These are phyloP conservation scores for Xylaria polymorpha DNA, from an alignment of 2,329 filamentous ascomycete genomes.

Conservation along the genomic window DNA sequence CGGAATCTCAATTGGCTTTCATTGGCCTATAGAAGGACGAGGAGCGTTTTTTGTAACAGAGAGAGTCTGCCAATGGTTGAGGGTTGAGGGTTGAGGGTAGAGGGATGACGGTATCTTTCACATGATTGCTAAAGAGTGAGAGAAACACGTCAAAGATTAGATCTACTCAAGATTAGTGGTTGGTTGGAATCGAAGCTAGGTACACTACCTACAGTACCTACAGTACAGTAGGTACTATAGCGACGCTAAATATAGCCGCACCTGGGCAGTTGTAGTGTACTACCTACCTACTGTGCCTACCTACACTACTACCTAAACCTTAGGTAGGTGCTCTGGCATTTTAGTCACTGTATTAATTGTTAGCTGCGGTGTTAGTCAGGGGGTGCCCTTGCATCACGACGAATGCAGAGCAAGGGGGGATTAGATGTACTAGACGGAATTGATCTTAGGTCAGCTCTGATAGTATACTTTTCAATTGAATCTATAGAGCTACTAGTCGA, in stretches of 20 bases:
- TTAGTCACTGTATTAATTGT: neutral
- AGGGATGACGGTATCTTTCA: neutral
- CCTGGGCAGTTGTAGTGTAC: too few relatives aligned
- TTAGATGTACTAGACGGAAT: neutral
- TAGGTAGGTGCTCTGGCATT: neutral
- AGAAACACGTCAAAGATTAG: neutral
- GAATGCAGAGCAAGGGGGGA: neutral
- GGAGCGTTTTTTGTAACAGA: neutral
- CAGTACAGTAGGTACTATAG: constrained; percentile 6
- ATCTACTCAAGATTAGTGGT: neutral
- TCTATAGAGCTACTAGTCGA: neutral
- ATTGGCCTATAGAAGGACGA: neutral
- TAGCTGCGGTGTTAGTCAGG: constrained; percentile 11
- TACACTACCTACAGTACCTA: too few relatives aligned
- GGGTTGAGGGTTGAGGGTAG: too few relatives aligned
- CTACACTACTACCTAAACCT: too few relatives aligned
- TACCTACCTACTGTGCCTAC: too few relatives aligned
- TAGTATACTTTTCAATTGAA: neutral
- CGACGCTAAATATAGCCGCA: constrained; percentile 12
- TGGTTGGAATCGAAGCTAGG: neutral
- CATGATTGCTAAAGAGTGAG: constrained; percentile 1
- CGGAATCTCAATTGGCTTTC: constrained; percentile 20
- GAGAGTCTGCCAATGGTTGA: neutral
- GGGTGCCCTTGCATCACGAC: constrained; percentile 14
- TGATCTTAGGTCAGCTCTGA: neutral